Conservation (phyloP, 768 basidiomycete species). For the Gymnopilus junonius region DNA sequence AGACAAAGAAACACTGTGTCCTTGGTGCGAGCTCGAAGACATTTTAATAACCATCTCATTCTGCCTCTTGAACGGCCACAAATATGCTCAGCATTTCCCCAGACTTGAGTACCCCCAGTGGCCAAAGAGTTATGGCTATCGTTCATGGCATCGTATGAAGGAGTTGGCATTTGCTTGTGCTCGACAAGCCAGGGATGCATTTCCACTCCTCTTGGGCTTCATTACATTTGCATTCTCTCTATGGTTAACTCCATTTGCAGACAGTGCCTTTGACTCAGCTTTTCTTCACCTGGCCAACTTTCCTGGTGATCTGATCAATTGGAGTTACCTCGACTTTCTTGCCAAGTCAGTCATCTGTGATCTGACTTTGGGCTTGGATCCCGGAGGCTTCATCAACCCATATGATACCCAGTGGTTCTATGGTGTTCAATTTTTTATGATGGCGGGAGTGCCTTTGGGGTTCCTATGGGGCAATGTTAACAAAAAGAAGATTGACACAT, state of each 20-base stretch:
- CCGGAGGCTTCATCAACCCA: neutral
- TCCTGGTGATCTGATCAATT: neutral
- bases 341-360: neutral
- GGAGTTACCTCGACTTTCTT: neutral
- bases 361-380: neutral
- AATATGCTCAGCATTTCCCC: neutral
- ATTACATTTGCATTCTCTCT: neutral
- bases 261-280: neutral
- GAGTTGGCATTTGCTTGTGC: neutral
- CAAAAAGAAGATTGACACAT: too few relatives aligned
- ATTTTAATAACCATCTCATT: neutral
- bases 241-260: neutral
- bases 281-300: neutral
- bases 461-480: neutral
- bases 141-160: neutral
- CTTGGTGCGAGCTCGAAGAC: neutral
- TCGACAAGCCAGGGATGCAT: neutral
- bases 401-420: neutral
- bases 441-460: neutral
- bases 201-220: neutral
- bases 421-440: neutral
- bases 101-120: neutral
- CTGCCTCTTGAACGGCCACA: neutral
- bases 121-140: neutral
- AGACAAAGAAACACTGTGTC: too few relatives aligned